Evolutionary conservation across 495 filamentous ascomycete genomes (phyloP).

Genomic region (Xylaria nigripes): DNA sequence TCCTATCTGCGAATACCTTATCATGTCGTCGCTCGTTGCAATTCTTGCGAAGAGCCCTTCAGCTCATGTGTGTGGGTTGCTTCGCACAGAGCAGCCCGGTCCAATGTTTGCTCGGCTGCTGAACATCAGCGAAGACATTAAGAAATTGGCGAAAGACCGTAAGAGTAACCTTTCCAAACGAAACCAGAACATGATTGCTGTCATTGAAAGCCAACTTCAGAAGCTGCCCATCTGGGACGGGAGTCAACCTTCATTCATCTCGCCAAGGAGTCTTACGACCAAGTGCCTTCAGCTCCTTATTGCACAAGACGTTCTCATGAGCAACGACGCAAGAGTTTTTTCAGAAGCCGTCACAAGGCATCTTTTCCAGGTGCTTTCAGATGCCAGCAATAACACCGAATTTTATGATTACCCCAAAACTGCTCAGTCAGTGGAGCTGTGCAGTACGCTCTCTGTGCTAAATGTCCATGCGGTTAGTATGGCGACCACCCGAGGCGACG

Average conservation of each 20-base stretch:
- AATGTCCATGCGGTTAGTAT: conserved; percentile 37
- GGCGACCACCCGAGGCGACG: conserved; percentile 26
- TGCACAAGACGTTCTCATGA: conserved; percentile 39
- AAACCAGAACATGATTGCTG: conserved; percentile 43
- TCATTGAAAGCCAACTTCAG: conserved; percentile 42
- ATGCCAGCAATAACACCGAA: conserved; percentile 24
- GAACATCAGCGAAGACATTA: conserved; percentile 43
- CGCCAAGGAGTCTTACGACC: conserved; percentile 56
- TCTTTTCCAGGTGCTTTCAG: conserved; percentile 43
- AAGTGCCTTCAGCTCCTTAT: conserved; percentile 55
- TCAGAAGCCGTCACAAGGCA: conserved; percentile 40
- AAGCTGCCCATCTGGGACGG: conserved; percentile 50
- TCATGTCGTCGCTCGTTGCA: conserved; percentile 47
- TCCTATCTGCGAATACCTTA: conserved; percentile 49
- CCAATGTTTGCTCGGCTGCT: conserved; percentile 48
- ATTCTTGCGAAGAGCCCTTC: conserved; percentile 46
- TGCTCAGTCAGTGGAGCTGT: conserved; percentile 31
- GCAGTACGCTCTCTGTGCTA: conserved; percentile 31
- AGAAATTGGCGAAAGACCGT: conserved; percentile 48
- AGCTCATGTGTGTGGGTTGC: conserved; percentile 41
- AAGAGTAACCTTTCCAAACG: conserved; percentile 62
- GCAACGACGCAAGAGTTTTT: conserved; percentile 38
- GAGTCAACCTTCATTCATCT: conserved; percentile 41
- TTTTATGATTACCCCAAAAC: conserved; percentile 28
- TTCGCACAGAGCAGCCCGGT: conserved; percentile 42